phyloP scores from a whole-genome alignment of 2,329 filamentous ascomycete species.

The Endoconidiophora laricicola region DNA sequence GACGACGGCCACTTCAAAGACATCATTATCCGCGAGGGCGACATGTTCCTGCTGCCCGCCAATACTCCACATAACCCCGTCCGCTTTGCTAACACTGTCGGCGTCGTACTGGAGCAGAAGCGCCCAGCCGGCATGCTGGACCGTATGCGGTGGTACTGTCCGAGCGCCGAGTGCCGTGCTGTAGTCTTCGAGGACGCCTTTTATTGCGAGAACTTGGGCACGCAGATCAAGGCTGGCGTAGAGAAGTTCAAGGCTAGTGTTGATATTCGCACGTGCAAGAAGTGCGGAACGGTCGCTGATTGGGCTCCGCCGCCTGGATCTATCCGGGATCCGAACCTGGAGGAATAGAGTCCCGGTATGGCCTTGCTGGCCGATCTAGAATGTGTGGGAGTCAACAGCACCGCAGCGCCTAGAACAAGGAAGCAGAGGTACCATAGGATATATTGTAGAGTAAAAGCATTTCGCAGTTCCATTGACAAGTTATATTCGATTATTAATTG shows the following conservation, averaged over 20 bases:
- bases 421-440: too few relatives aligned
- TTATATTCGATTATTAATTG: conserved; percentile 2
- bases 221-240: conserved; percentile 86
- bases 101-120: conserved; percentile 77
- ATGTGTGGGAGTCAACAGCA: too few relatives aligned
- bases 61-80: conserved; percentile 96
- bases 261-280: conserved; percentile 54
- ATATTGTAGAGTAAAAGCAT: too few relatives aligned
- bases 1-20: conserved; percentile 69
- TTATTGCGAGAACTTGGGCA: conserved; percentile 77
- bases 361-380: too few relatives aligned
- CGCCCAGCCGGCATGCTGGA: conserved; percentile 56
- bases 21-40: conserved; percentile 78
- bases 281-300: conserved; percentile 62
- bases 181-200: conserved; percentile 78
- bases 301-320: conserved; percentile 45
- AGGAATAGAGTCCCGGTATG: neutral
- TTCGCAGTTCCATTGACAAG: neutral
- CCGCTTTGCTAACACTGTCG: conserved; percentile 84
- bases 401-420: too few relatives aligned
- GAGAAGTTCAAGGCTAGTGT: conserved; percentile 57
- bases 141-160: conserved; percentile 82
- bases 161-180: conserved; percentile 35
- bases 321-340: conserved; percentile 42
- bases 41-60: conserved; percentile 82